Evolutionary conservation across 2,329 filamentous ascomycete genomes (phyloP), one percentile per base, ranked within the genome.

Genomic region (Pseudogymnoascus sp.): DNA sequence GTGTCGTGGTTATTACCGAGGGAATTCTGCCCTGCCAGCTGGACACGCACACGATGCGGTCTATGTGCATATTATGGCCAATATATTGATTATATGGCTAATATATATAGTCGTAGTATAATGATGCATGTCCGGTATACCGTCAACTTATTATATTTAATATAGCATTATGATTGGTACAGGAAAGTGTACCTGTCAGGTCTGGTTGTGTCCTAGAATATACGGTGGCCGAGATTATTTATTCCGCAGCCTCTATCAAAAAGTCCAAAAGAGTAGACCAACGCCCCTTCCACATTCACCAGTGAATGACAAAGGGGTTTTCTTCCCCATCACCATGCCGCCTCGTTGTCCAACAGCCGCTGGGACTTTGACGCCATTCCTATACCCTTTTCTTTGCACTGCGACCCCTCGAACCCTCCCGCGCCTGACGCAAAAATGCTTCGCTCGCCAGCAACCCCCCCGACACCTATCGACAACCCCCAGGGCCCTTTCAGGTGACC

Each of bases 361-460:
- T 48, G 66, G 66, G 38, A 71, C 68, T 30, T 60, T 71, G 45
- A 68, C 67, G 1, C 70, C 70, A 2, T 72, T 71, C 55, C 63
- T 72, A 7, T 71, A 71, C 37, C 70, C 70, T 2, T 68, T 66
- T 15, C 59, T 72, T 6, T 48, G 66, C n/a, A 61, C 62, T 34
- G 18, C 62, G 4, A 38, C 55, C 6, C 19, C 13, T 37, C 55
- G 55, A 26, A 57, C 55, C 1, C 33, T 59, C 52, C 52, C 28
- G 9, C 21, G 28, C 10, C 35, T 57, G 9, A n/a, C 34, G 13
- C 26, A 59, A 30, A 33, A 60, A 23, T 38, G 28, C 59, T 59
- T 37, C 26, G 15, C 33, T 15, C 34, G 26, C 21, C 57, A 19
- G 9, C 57, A 57, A 18, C 28, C 33, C 45, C 45, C 45, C 8